Conservation (phyloP, 164 flowering plant genomes). For the Umbellularia californica region DNA sequence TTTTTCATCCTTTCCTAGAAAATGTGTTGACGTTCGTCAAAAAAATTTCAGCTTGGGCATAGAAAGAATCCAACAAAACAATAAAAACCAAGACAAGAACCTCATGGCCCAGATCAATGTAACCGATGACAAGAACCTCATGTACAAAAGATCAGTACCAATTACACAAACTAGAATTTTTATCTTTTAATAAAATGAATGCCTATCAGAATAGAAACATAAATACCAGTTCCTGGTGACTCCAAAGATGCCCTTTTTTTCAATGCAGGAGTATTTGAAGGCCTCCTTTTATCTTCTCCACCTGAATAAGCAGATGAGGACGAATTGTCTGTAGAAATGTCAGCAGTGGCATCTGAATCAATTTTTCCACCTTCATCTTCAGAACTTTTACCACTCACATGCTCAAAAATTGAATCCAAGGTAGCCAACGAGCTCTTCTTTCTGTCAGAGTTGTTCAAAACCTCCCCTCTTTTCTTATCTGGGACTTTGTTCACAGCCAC, state of each 20-base stretch:
- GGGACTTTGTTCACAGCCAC: conserved; percentile 17
- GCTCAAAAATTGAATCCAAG: conserved; percentile 34
- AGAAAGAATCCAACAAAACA: no score
- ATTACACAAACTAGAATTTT: no score
- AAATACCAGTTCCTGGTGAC: conserved; percentile 34
- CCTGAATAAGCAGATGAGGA: conserved; percentile 45
- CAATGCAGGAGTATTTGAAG: not conserved
- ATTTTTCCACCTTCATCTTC: conserved; percentile 28
- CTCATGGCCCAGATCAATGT: no score
- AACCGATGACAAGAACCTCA: no score
- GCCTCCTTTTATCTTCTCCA: conserved; percentile 24
- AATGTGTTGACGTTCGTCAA: no score
- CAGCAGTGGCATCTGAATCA: conserved; percentile 43
- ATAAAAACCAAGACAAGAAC: no score
- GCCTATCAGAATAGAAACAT: not conserved
- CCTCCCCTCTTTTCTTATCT: conserved; percentile 21
- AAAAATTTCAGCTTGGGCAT: no score
- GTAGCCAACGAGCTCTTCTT: conserved; percentile 34
- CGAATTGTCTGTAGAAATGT: conserved; percentile 42
- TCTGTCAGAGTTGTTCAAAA: conserved; percentile 20
- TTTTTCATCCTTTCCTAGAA: no score
- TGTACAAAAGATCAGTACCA: no score
- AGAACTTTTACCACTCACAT: conserved; percentile 42
- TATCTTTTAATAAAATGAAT: not conserved
- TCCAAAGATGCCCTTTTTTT: conserved; percentile 11